These are phyloP conservation scores for Closterium sp. DNA, from an alignment of 139 green algal genomes.

Conservation along the genomic window DNA sequence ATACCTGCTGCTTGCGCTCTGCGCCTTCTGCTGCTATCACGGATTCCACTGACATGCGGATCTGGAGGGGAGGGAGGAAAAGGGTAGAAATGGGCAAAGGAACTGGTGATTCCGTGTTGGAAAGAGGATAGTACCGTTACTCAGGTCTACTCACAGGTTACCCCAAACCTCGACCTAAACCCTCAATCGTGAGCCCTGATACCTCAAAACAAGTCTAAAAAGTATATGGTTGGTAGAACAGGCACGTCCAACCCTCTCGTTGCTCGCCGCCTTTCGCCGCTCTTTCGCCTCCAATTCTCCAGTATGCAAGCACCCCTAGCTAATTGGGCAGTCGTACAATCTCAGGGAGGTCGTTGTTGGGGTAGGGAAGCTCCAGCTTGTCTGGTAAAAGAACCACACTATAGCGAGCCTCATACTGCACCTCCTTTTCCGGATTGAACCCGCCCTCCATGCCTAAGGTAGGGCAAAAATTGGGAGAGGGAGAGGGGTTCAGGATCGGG, in stretches of 20 bases:
- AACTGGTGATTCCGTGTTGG: too few species aligned
- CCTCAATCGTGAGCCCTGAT: too few species aligned
- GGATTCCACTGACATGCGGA: slow-evolving; percentile 61
- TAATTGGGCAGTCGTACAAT: slow-evolving; percentile 30
- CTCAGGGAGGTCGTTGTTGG: slow-evolving; percentile 27
- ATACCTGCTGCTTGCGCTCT: slow-evolving; percentile 42
- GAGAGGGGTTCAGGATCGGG: background rate
- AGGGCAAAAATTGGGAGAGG: background rate
- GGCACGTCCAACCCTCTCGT: too few species aligned
- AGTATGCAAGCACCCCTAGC: too few species aligned
- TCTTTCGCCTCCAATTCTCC: too few species aligned
- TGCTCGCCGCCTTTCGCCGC: too few species aligned
- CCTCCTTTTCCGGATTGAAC: slow-evolving; percentile 33
- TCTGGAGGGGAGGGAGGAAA: background rate
- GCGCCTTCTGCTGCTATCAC: slow-evolving; percentile 76
- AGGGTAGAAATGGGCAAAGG: too few species aligned
- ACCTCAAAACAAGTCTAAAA: too few species aligned
- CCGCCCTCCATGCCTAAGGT: slow-evolving; percentile 43
- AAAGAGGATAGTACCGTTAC: too few species aligned
- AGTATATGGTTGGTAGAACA: too few species aligned
- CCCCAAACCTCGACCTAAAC: too few species aligned
- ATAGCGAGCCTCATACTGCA: slow-evolving; percentile 30
- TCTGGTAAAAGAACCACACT: slow-evolving; percentile 41
- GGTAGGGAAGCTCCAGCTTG: slow-evolving; percentile 40
- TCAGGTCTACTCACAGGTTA: too few species aligned